phyloP scores from a whole-genome alignment of 768 basidiomycete species.

The Lyophyllum shimeji region DNA sequence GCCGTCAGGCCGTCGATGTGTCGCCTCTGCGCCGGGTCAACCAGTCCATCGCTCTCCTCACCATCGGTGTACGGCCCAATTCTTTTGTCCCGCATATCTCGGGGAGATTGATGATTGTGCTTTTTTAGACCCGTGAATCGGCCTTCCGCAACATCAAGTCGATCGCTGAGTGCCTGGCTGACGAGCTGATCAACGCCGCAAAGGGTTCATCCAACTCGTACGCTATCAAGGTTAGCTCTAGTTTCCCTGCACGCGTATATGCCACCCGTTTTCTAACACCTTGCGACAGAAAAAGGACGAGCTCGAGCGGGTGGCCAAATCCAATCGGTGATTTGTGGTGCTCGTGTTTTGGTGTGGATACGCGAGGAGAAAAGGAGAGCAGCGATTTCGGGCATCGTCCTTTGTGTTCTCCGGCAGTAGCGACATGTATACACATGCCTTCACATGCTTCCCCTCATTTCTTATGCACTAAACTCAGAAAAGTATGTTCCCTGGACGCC shows the following conservation, averaged over 20 bases:
- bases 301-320: conserved; percentile 99
- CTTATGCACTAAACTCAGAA: conserved; percentile 8
- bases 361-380: conserved; percentile 16
- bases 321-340: conserved; percentile 83
- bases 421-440: conserved; percentile 10
- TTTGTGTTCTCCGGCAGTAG: conserved; percentile 8
- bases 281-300: conserved; percentile 91
- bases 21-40: conserved; percentile 98
- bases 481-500: background rate
- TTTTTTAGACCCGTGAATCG: conserved; percentile 91
- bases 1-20: conserved; percentile 99
- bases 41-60: conserved; percentile 93
- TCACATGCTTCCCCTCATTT: conserved; percentile 7
- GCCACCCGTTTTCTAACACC: background rate
- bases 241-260: background rate
- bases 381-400: conserved; percentile 9
- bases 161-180: conserved; percentile 97
- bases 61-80: conserved; percentile 75
- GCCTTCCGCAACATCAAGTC: conserved; percentile 99
- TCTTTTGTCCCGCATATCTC: background rate
- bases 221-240: conserved; percentile 89
- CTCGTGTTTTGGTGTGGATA: conserved; percentile 10
- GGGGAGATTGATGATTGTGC: background rate
- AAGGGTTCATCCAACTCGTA: conserved; percentile 99
- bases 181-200: conserved; percentile 99